phyloP scores from a whole-genome alignment of 805 yeast species.

The Candida orba region DNA sequence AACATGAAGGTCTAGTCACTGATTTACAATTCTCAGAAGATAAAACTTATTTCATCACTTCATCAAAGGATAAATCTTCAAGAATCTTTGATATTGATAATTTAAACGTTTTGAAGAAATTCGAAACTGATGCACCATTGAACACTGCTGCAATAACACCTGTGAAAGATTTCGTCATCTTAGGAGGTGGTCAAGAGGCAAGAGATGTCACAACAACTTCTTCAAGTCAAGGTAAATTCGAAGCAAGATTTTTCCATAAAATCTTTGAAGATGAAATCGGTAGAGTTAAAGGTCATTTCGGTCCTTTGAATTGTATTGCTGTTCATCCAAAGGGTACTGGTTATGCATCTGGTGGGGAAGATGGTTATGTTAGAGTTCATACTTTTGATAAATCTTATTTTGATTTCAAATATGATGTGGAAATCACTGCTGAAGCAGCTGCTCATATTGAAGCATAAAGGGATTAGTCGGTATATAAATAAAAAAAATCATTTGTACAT shows the following conservation, averaged over 20 bases:
- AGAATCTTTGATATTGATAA: constrained; percentile 71
- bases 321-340: constrained; percentile 91
- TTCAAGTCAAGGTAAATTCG: constrained; percentile 90
- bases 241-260: constrained; percentile 93
- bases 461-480: neutral
- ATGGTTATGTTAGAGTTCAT: constrained; percentile 93
- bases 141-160: constrained; percentile 95
- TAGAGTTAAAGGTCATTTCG: constrained; percentile 97
- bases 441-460: constrained; percentile 12
- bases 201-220: constrained; percentile 97
- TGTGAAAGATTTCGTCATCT: constrained; percentile 79
- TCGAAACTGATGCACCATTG: constrained; percentile 84
- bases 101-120: constrained; percentile 64
- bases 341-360: constrained; percentile 98
- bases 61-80: constrained; percentile 89
- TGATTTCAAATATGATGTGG: constrained; percentile 90
- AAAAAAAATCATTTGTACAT: neutral
- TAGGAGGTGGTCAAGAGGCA: constrained; percentile 99
- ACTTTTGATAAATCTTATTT: constrained; percentile 87
- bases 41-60: constrained; percentile 80
- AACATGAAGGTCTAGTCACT: constrained; percentile 74
- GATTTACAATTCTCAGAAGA: constrained; percentile 90
- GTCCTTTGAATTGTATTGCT: constrained; percentile 92
- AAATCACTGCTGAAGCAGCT: constrained; percentile 58
- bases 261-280: constrained; percentile 94